phyloP scores from a whole-genome alignment of 257 asterid genomes.

The Penstemon newberryi region DNA sequence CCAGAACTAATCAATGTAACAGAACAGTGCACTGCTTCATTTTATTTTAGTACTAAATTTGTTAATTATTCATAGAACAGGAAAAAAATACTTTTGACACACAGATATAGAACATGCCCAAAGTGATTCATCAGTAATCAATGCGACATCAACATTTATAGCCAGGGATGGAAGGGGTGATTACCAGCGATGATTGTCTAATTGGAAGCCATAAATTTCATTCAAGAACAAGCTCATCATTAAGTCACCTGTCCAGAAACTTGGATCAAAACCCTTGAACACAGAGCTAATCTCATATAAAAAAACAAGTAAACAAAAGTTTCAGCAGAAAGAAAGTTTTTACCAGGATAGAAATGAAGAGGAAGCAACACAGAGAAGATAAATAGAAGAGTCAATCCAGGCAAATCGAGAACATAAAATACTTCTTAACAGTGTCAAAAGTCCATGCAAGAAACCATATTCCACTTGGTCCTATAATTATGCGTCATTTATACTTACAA shows the following conservation, averaged over 20 bases:
- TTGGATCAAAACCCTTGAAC: constrained; percentile 23
- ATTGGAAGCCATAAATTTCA: constrained; percentile 94
- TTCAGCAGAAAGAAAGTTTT: constrained; percentile 16
- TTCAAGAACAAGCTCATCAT: constrained; percentile 98
- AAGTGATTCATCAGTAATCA: constrained; percentile 14
- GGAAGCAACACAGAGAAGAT: constrained; percentile 13
- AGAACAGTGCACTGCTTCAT: not conserved
- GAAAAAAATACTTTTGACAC: not conserved
- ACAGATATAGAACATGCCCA: constrained; percentile 2
- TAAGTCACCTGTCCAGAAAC: constrained; percentile 63
- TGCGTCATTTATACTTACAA: too few relatives aligned
- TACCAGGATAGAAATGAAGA: constrained; percentile 12
- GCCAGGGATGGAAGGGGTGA: not conserved
- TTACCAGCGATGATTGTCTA: constrained; percentile 95
- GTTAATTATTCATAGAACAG: constrained; percentile 2
- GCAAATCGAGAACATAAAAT: not conserved
- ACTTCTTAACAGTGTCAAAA: not conserved
- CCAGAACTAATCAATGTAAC: not conserved
- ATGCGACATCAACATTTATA: constrained; percentile 5
- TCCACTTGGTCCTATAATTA: not conserved
- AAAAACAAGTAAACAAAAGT: constrained; percentile 1
- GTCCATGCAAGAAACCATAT: not conserved
- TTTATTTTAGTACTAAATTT: not conserved
- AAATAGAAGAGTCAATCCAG: not conserved
- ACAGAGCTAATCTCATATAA: constrained; percentile 15